These are phyloP conservation scores for Leishmania lainsoni DNA, from an alignment of 208 protist species.

Conservation along the genomic window DNA sequence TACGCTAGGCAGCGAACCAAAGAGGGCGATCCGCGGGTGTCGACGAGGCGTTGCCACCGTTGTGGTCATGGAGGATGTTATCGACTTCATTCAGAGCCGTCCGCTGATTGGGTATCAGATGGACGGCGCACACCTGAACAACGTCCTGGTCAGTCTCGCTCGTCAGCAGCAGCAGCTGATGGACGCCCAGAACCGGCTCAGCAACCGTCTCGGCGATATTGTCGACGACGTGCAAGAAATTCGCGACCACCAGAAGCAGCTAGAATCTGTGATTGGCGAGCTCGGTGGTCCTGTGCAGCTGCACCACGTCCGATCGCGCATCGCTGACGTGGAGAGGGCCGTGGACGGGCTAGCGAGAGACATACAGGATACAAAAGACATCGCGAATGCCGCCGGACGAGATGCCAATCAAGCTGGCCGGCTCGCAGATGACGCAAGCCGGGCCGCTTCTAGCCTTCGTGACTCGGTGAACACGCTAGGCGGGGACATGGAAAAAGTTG, in stretches of 20 bases:
- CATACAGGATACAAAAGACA: slow-evolving; percentile 41
- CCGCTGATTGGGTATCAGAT: slow-evolving; percentile 85
- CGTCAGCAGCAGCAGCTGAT: slow-evolving; percentile 60
- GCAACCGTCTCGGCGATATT: slow-evolving; percentile 43
- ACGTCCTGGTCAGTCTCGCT: slow-evolving; percentile 65
- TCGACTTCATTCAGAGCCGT: slow-evolving; percentile 77
- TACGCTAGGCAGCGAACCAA: not conserved
- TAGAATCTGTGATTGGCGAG: slow-evolving; percentile 50
- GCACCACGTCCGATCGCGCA: slow-evolving; percentile 38
- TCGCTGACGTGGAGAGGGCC: slow-evolving; percentile 55
- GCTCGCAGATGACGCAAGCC: slow-evolving; percentile 50
- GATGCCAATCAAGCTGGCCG: slow-evolving; percentile 55
- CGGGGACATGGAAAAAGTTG: slow-evolving; percentile 38
- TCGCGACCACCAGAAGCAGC: slow-evolving; percentile 38
- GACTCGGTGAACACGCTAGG: slow-evolving; percentile 38
- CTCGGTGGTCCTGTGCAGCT: slow-evolving; percentile 38
- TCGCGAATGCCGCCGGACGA: slow-evolving; percentile 36
- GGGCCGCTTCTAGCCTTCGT: slow-evolving; percentile 31
- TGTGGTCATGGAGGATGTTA: slow-evolving; percentile 50
- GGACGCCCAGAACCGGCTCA: slow-evolving; percentile 42
- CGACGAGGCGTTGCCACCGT: not conserved
- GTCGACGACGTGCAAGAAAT: slow-evolving; percentile 52
- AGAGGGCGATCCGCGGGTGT: not conserved
- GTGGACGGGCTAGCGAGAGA: slow-evolving; percentile 43
- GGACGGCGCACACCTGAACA: slow-evolving; percentile 80